A percentile compares a stretch with the other conserved stretches of the same genome.
Evolutionary conservation across 257 asterid genomes (phyloP).

Genomic region (Cynanchum wilfordii): DNA sequence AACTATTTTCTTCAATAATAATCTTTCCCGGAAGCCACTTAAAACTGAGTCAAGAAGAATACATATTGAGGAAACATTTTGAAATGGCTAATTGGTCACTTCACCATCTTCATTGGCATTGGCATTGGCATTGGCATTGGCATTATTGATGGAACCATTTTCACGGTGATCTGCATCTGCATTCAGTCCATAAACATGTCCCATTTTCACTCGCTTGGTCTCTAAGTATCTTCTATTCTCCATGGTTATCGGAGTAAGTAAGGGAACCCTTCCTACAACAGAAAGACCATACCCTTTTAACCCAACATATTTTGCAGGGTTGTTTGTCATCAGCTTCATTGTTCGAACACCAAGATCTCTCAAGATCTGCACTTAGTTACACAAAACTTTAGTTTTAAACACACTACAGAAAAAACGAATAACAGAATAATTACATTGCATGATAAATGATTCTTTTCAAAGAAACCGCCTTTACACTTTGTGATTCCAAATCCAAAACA

Average conservation of each 20-base stretch:
- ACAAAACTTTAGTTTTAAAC: too few species aligned
- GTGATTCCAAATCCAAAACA: background rate
- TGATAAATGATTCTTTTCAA: background rate
- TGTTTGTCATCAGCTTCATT: slow-evolving; percentile 32
- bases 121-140: too few species aligned
- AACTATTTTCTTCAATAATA: too few species aligned
- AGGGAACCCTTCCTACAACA: slow-evolving; percentile 23
- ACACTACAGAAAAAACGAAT: background rate
- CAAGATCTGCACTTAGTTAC: slow-evolving; percentile 17
- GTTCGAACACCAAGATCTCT: slow-evolving; percentile 29
- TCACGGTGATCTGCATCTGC: background rate
- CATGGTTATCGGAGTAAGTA: slow-evolving; percentile 16
- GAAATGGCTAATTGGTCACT: background rate
- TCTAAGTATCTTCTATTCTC: slow-evolving; percentile 23
- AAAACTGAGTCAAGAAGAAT: too few species aligned
- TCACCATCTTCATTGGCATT: background rate
- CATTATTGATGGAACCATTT: background rate
- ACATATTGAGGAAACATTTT: background rate
- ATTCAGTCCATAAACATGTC: slow-evolving; percentile 17
- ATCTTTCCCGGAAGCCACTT: too few species aligned
- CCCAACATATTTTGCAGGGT: slow-evolving; percentile 31
- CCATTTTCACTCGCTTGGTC: slow-evolving; percentile 23
- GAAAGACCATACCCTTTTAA: slow-evolving; percentile 29
- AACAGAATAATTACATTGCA: background rate
- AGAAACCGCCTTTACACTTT: background rate